These are phyloP conservation scores for Termitomyces sp. DNA, from an alignment of 768 basidiomycete genomes.

Conservation along the genomic window DNA sequence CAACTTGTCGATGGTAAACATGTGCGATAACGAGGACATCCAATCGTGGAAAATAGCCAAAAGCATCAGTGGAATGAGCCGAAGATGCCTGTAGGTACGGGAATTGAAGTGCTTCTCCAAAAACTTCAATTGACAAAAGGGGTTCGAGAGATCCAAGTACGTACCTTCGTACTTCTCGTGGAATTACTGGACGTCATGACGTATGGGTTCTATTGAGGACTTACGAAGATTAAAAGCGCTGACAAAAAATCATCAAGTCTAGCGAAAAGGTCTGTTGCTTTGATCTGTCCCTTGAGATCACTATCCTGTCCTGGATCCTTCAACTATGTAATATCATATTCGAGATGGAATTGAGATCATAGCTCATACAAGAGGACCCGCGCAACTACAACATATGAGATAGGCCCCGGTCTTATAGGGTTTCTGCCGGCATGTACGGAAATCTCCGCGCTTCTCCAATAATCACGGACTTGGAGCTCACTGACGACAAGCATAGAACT, in stretches of 20 bases:
- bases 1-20: background rate
- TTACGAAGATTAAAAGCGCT: background rate
- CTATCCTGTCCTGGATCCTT: background rate
- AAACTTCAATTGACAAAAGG: constrained; percentile 3
- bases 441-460: constrained; percentile 17
- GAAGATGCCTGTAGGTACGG: background rate
- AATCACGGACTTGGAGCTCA: constrained; percentile 16
- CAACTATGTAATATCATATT: background rate
- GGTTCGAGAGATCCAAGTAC: background rate
- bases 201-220: background rate
- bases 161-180: background rate
- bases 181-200: background rate
- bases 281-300: background rate
- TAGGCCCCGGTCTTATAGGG: background rate
- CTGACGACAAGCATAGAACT: constrained; percentile 5
- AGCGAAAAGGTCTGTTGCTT: background rate
- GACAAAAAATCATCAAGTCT: background rate
- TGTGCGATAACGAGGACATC: background rate
- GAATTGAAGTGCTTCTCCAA: background rate
- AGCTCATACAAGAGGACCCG: background rate
- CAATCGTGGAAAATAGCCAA: background rate
- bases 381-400: background rate
- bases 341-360: constrained; percentile 1
- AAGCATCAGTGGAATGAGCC: background rate
- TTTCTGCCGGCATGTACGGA: constrained; percentile 11